Evolutionary conservation across 73 alveolate genomes (phyloP).

Genomic region (Durusdinium trenchii): DNA sequence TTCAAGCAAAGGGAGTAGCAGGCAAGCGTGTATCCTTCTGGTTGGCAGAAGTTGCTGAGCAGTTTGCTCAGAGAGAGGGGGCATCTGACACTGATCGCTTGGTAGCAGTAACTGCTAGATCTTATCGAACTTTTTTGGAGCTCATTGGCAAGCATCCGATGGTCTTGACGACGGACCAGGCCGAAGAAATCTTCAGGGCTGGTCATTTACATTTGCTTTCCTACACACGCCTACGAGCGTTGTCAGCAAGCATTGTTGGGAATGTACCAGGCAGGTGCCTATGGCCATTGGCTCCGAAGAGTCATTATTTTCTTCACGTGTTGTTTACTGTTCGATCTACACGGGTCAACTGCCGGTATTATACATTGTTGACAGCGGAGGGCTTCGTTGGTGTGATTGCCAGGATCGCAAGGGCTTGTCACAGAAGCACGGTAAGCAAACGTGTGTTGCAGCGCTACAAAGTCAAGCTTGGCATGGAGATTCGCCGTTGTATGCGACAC

Average conservation of each 20-base stretch:
- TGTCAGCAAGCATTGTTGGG: not conserved
- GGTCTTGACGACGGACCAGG: not conserved
- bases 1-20: not conserved
- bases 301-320: not conserved
- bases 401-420: slow-evolving; percentile 28
- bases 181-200: not conserved
- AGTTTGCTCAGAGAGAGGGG: not conserved
- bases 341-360: not conserved
- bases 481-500: too few relatives aligned
- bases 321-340: not conserved
- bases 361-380: not conserved
- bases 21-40: not conserved
- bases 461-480: not conserved
- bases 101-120: not conserved
- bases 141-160: not conserved
- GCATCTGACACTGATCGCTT: not conserved
- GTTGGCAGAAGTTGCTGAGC: not conserved
- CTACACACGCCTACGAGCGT: not conserved
- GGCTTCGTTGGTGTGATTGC: not conserved
- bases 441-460: not conserved
- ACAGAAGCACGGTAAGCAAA: not conserved
- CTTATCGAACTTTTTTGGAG: not conserved
- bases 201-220: not conserved
- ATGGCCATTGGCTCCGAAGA: slow-evolving; percentile 25
- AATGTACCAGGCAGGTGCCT: not conserved